Base-by-base conservation (phyloP, 768 basidiomycete genomes). In the Gymnopilus dilepis region DNA sequence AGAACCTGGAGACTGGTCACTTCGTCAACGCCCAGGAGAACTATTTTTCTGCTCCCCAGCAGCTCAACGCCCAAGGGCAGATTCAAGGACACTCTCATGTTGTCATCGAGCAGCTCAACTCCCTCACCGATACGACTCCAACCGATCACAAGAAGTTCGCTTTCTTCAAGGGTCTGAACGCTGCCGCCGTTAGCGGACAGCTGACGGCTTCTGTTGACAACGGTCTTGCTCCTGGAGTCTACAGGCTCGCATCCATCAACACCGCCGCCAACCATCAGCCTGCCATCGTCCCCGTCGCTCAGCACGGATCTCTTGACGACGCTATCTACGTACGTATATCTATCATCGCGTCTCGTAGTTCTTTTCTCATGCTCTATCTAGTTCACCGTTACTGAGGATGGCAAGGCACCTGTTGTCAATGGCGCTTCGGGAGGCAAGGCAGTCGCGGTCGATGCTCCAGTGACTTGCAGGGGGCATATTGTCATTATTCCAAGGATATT, bases 231-330 rank as follows among this genome's bases (percentile, higher is more conserved):
- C 80, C 78, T 19, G 87, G 88, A 45, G 69, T 76, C 40, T 92
- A 92, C 77, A 78, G 81, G 61, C 71, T n/a, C n/a, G n/a, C n/a
- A n/a, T n/a, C n/a, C n/a, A n/a, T n/a, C n/a, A n/a, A n/a, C n/a
- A n/a, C n/a, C n/a, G n/a, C n/a, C n/a, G n/a, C n/a, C n/a, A n/a
- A n/a, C n/a, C n/a, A n/a, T n/a, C n/a, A n/a, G n/a, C n/a, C n/a
- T n/a, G n/a, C n/a, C n/a, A n/a, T n/a, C n/a, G n/a, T n/a, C n/a
- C n/a, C n/a, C n/a, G n/a, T n/a, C n/a, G n/a, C n/a, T n/a, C n/a
- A n/a, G n/a, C n/a, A n/a, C n/a, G n/a, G n/a, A n/a, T n/a, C n/a
- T 89, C 26, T 87, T 26, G 86, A 90, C 70, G 88, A 91, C 67
- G 77, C 76, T 51, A 70, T 85, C 72, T 89, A 89, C 72, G 84